These are phyloP conservation scores for Calocybe cyanea DNA, from an alignment of 768 basidiomycete genomes.

Conservation along the genomic window DNA sequence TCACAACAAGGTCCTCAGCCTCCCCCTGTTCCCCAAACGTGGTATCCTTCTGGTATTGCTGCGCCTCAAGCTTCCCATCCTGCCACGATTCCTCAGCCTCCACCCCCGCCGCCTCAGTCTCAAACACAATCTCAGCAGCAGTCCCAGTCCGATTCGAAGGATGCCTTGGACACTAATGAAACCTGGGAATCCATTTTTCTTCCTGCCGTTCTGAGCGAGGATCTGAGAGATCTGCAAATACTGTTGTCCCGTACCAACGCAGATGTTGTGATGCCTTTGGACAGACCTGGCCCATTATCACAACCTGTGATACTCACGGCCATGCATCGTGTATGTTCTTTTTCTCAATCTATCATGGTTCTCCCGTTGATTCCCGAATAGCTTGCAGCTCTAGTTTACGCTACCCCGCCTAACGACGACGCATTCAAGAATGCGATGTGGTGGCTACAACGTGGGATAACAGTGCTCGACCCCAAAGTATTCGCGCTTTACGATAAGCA, in stretches of 20 bases:
- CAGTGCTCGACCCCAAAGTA: slow-evolving; percentile 70
- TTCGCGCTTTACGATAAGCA: slow-evolving; percentile 17
- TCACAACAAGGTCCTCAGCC: slow-evolving; percentile 27
- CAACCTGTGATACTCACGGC: slow-evolving; percentile 83
- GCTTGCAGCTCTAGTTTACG: slow-evolving; percentile 73
- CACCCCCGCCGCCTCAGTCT: slow-evolving; percentile 37
- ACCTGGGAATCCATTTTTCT: slow-evolving; percentile 81
- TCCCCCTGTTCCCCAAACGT: slow-evolving; percentile 43
- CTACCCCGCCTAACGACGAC: slow-evolving; percentile 75
- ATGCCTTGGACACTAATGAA: slow-evolving; percentile 10
- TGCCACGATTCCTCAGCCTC: slow-evolving; percentile 60
- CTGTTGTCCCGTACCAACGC: slow-evolving; percentile 71
- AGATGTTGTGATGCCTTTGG: slow-evolving; percentile 76
- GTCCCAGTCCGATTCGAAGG: slow-evolving; percentile 10
- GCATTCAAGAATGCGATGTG: slow-evolving; percentile 78
- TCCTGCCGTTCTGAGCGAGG: slow-evolving; percentile 71
- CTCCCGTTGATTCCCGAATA: slow-evolving; percentile 24
- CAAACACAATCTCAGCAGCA: slow-evolving; percentile 20
- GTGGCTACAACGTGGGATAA: slow-evolving; percentile 80
- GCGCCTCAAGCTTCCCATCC: slow-evolving; percentile 84
- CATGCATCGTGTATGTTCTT: slow-evolving; percentile 66
- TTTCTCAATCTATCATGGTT: neutral
- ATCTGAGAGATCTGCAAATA: slow-evolving; percentile 69
- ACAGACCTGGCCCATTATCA: slow-evolving; percentile 64
- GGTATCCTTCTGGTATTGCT: slow-evolving; percentile 65